Conservation (phyloP, 805 yeast genomes). For the Myxozyma geophila region DNA sequence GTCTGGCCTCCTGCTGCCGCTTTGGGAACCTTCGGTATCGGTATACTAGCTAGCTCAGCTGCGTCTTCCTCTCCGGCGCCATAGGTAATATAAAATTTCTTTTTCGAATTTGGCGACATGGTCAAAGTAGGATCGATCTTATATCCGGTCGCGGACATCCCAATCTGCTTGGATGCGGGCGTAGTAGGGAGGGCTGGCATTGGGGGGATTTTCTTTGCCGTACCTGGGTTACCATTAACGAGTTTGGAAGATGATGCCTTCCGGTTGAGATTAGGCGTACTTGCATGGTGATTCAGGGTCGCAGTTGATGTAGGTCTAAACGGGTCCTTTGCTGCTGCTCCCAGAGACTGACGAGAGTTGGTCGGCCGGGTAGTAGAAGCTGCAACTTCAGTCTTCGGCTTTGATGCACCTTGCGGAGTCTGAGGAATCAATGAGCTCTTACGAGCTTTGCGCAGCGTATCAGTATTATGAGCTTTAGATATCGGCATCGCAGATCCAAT, state of each 20-base stretch:
- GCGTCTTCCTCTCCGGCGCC: constrained; percentile 5
- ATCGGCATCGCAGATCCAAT: not conserved
- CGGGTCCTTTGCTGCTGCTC: constrained; percentile 17
- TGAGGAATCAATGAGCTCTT: constrained; percentile 21
- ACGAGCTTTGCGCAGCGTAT: not conserved
- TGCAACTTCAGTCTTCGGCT: not conserved
- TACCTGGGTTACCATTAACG: not conserved
- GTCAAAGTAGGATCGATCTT: constrained; percentile 1
- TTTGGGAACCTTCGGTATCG: constrained; percentile 1
- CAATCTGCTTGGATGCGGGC: not conserved
- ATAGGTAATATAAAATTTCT: constrained; percentile 30
- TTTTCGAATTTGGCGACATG: constrained; percentile 21
- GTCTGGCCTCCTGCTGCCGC: not conserved
- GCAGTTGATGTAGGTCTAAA: constrained; percentile 18
- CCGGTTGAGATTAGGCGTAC: constrained; percentile 29
- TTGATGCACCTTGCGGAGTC: constrained; percentile 10
- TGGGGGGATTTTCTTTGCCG: constrained; percentile 12
- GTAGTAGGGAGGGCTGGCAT: constrained; percentile 13
- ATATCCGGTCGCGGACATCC: not conserved
- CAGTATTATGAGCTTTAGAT: not conserved
- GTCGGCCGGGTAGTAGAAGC: constrained; percentile 7
- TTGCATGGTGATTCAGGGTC: constrained; percentile 28
- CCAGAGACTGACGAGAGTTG: constrained; percentile 3
- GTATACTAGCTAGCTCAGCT: not conserved
- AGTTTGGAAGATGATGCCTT: constrained; percentile 5